Percentiles rank a stretch among this genome's conserved stretches.
These are phyloP conservation scores for Mallotus repandus DNA, from an alignment of 441 rosid species.

Conservation along the genomic window DNA sequence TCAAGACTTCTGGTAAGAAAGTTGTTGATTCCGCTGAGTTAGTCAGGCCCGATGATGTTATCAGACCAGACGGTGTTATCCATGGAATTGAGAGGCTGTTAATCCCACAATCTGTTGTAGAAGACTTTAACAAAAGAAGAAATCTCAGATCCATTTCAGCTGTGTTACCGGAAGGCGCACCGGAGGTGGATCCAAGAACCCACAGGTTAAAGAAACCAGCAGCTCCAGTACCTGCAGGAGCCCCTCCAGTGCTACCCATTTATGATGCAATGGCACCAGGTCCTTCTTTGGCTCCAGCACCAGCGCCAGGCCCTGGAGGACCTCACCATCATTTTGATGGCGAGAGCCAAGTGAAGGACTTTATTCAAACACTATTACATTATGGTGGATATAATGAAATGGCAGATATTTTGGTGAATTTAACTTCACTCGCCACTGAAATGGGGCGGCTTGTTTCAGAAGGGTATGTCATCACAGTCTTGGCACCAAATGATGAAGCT, in stretches of 20 bases:
- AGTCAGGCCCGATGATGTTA: constrained; percentile 58
- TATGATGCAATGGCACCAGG: constrained; percentile 86
- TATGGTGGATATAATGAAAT: constrained; percentile 94
- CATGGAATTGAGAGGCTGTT: constrained; percentile 74
- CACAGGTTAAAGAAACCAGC: constrained; percentile 67
- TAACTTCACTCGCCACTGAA: constrained; percentile 83
- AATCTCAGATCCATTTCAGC: constrained; percentile 78
- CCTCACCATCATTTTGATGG: constrained; percentile 75
- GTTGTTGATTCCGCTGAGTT: constrained; percentile 49
- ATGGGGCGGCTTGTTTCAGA: constrained; percentile 88
- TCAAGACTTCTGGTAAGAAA: constrained; percentile 30
- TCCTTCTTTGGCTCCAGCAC: constrained; percentile 86
- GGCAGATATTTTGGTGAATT: constrained; percentile 87
- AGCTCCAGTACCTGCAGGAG: constrained; percentile 49
- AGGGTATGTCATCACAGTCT: constrained; percentile 76
- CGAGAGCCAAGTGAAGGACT: constrained; percentile 76
- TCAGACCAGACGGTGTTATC: constrained; percentile 80
- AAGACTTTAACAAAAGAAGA: constrained; percentile 74
- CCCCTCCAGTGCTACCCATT: constrained; percentile 69
- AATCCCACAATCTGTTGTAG: constrained; percentile 74
- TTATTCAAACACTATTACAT: constrained; percentile 73
- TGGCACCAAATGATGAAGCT: constrained; percentile 91
- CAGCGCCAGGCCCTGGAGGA: constrained; percentile 94
- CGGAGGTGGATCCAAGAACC: constrained; percentile 83
- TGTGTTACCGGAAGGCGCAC: constrained; percentile 78